Evolutionary conservation across 768 basidiomycete species (phyloP), one percentile per base, ranked within the genome.

Genomic region (Podaxis pistillaris): DNA sequence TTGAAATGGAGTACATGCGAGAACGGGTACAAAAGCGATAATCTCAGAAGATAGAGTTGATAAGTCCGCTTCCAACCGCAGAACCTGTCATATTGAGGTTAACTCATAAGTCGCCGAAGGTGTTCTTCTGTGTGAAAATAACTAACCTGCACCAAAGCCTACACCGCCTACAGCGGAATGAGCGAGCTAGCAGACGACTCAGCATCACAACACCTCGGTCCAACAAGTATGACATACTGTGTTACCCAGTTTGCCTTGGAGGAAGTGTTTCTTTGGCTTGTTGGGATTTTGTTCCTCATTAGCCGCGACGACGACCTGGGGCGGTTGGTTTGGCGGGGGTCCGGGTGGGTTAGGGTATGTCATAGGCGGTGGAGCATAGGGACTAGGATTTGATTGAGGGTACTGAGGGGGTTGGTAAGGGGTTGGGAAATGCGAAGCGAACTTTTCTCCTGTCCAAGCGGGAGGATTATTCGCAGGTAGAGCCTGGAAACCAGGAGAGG

Each of bases 121-220:
- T 50, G 9, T 24, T 66, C 22, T 75, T 79, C 78, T 1, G 15
- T 57, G 78, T 80, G 37, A 15, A 41, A 26, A 40, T 36, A 55
- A 66, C 73, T 64, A 56, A 86, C 89, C 89, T 65, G 87, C 89
- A 63, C 90, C 89, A 67, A 91, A 90, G 1, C 90, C 90, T 56
- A 84, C 81, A 68, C 90, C 90, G 38, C 89, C 89, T 8, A 73
- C 84, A 17, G 85, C 83, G 52, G 83, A 80, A 56, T 83, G 76
- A 5, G 83, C 83, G 67, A 85, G 72, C 84, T 81, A 60, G 13
- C 11, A 58, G 47, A 17, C 28, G 24, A 28, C 64, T 68, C 57
- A 65, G 30, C 37, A 38, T 40, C 13, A n/a, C 8, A 37, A 41
- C 28, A 24, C 17, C 26, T 12, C 7, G 44, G 46, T 30, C 24